Base-by-base conservation (phyloP, 352 stramenopile species). In the Salisapilia sapeloensis region DNA sequence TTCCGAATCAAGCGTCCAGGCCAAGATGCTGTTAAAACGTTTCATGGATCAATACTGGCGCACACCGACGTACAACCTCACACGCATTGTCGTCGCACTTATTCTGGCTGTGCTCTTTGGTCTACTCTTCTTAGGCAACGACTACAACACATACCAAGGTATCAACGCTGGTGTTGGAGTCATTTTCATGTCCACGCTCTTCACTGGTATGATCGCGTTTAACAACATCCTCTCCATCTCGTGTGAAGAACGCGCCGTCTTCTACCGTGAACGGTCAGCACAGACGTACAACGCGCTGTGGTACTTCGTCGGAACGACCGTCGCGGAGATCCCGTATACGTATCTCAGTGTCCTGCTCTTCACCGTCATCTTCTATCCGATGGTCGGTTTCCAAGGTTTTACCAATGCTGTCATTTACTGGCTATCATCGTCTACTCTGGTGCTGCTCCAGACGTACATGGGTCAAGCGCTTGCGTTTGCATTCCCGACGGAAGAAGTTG, bases 201-300 rank as follows among this genome's bases (percentile, higher is more conserved):
- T 94, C 38, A 50, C 84, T 6, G 60, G 63, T 8, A 58, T 92
- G 17, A 81, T 87, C 22, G 62, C 56, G 18, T 77, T 92, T 27
- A 64, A 87, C 36, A 81, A 50, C 8, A 63, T 86, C 14, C 55
- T 94, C 28, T 60, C 76, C 8, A 50, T 93, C 3, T 65, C 85
- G 15, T 53, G 75, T 31, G 61, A 69, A 7, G 78, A 95, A 34
- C 60, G 86, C 23, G 82, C 84, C 15, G 72, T 84, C 20, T 97
- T 91, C 48, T 96, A 97, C 60, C 60, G 85, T 5, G 86, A 97
- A 46, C 80, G 90, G 17, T 66, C 76, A 11, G 66, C 80, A 12
- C 46, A 86, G 44, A 96, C 92, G 40, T 97, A 97, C 44, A 63
- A 77, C 29, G 49, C 74, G 18, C 40, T 69, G 2, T 75, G 79